Percentiles rank a stretch among this genome's conserved stretches.
Evolutionary conservation across 805 yeast species (phyloP).

Genomic region (Cyberlindnera nakhonratchasimensis): DNA sequence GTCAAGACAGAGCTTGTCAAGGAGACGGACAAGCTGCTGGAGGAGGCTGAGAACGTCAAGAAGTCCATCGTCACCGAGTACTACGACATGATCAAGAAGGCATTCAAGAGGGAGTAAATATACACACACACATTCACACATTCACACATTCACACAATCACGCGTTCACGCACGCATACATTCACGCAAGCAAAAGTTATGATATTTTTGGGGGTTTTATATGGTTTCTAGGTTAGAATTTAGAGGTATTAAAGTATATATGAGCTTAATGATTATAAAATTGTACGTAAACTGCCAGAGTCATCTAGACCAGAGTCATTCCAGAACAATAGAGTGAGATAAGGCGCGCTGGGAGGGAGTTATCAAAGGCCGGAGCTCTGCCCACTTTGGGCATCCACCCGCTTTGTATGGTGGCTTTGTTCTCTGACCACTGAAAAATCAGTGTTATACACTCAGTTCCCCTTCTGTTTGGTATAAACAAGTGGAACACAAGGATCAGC

Average conservation of each 20-base stretch:
- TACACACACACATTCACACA: not conserved
- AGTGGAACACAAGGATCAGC: not conserved
- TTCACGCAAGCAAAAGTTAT: too few species aligned
- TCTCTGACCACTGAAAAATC: too few species aligned
- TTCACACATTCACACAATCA: too few species aligned
- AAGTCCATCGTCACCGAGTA: slow-evolving; percentile 21
- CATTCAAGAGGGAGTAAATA: slow-evolving; percentile 19
- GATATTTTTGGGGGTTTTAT: too few species aligned
- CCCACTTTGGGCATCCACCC: slow-evolving; percentile 1
- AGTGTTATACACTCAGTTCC: too few species aligned
- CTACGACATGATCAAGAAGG: slow-evolving; percentile 25
- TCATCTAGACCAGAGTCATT: too few species aligned
- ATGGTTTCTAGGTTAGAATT: too few species aligned
- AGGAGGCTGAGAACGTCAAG: slow-evolving; percentile 17
- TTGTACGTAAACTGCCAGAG: too few species aligned
- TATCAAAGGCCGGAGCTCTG: not conserved
- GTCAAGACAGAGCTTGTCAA: slow-evolving; percentile 41
- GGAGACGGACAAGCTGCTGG: slow-evolving; percentile 28
- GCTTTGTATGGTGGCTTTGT: too few species aligned
- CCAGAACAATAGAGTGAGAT: not conserved
- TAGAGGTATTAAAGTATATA: too few species aligned
- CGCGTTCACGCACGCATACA: too few species aligned
- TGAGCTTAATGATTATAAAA: too few species aligned
- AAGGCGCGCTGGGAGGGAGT: not conserved
- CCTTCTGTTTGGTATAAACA: not conserved